A percentile compares a stretch with the other conserved stretches of the same genome.
Evolutionary conservation across 139 green algal genomes (phyloP).

Genomic region (Chlamydomonas incerta): DNA sequence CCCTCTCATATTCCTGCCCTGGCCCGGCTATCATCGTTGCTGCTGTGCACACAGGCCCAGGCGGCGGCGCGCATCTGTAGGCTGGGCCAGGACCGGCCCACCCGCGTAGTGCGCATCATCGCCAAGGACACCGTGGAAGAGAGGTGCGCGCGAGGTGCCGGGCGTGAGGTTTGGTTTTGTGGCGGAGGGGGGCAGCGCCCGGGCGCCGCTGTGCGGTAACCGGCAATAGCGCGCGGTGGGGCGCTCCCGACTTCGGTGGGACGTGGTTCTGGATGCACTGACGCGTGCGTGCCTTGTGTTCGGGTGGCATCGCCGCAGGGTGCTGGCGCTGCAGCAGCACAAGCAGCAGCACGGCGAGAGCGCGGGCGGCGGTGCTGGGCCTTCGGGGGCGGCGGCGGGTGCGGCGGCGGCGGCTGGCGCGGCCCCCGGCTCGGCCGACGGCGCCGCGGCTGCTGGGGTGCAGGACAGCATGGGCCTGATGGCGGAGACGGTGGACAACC

Average conservation of each 20-base stretch:
- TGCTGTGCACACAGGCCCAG: slow-evolving; percentile 70
- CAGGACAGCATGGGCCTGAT: too few relatives aligned
- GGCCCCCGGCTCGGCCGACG: too few relatives aligned
- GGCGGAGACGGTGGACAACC: too few relatives aligned
- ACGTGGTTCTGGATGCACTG: too few relatives aligned
- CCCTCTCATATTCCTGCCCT: not conserved
- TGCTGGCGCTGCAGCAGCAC: slow-evolving; percentile 49
- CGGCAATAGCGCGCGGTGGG: not conserved
- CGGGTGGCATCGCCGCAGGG: not conserved
- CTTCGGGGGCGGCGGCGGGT: not conserved
- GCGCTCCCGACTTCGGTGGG: too few relatives aligned
- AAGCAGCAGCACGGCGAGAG: slow-evolving; percentile 26
- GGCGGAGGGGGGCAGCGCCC: slow-evolving; percentile 46
- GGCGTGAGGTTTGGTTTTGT: too few relatives aligned
- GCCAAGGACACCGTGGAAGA: slow-evolving; percentile 33
- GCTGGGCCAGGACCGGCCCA: slow-evolving; percentile 66
- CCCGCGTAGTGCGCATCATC: slow-evolving; percentile 59
- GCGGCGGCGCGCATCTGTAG: slow-evolving; percentile 72
- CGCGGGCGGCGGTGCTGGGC: not conserved
- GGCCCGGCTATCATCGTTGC: not conserved
- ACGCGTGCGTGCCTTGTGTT: too few relatives aligned
- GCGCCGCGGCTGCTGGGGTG: too few relatives aligned
- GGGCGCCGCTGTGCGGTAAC: not conserved
- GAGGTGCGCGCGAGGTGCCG: not conserved
- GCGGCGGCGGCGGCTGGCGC: too few relatives aligned